Percentiles rank a stretch among this genome's conserved stretches.
phyloP scores from a whole-genome alignment of 371 early-diverging fungal genomes.

The Lichtheimia corymbifera region DNA sequence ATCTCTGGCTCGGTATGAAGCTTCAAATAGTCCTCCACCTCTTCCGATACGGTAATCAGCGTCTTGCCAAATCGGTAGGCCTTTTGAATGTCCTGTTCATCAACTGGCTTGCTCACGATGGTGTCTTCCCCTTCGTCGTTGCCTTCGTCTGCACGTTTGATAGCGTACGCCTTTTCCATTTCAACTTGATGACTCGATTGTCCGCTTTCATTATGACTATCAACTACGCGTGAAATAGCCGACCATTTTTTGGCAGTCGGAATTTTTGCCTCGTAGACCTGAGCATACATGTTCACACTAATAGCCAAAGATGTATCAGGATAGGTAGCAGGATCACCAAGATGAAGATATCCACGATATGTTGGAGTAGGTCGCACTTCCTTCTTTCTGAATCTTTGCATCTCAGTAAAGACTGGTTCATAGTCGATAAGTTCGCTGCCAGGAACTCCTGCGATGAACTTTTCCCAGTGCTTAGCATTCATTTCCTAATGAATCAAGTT shows the following conservation, averaged over 20 bases:
- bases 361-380: constrained; percentile 58
- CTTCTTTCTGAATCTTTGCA: constrained; percentile 47
- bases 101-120: constrained; percentile 27
- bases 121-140: constrained; percentile 19
- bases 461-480: constrained; percentile 26
- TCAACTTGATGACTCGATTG: constrained; percentile 48
- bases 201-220: constrained; percentile 5
- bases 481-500: constrained; percentile 3
- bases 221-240: constrained; percentile 40
- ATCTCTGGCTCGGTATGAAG: constrained; percentile 61
- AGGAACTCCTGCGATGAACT: constrained; percentile 9
- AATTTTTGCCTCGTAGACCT: constrained; percentile 50
- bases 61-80: constrained; percentile 74
- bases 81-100: constrained; percentile 23
- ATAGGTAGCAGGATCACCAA: constrained; percentile 51
- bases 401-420: constrained; percentile 51
- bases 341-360: constrained; percentile 54
- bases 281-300: constrained; percentile 58
- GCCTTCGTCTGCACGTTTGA: constrained; percentile 18
- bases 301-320: constrained; percentile 47
- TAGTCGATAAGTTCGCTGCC: constrained; percentile 34
- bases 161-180: constrained; percentile 40
- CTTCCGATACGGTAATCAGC: constrained; percentile 59
- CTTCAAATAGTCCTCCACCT: constrained; percentile 62
- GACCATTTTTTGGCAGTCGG: constrained; percentile 67